These are phyloP conservation scores for Fusarium sp. DNA, from an alignment of 2,329 filamentous ascomycete genomes.

Conservation along the genomic window DNA sequence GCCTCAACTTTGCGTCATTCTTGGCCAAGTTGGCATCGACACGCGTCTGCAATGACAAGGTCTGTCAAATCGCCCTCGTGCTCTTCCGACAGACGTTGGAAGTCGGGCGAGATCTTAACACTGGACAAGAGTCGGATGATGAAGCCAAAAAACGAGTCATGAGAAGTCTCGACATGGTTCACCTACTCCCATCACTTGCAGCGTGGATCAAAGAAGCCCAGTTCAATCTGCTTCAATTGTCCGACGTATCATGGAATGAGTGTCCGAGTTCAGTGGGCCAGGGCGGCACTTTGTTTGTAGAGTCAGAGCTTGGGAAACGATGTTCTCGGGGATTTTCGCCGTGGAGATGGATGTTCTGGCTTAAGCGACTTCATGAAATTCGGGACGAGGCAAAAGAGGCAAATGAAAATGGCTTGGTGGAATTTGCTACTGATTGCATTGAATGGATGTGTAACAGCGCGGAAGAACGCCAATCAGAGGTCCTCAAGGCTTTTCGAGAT, in stretches of 20 bases:
- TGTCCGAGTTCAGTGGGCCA: neutral
- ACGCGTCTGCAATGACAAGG: neutral
- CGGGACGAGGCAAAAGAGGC: neutral
- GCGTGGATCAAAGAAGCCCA: neutral
- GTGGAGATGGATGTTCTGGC: conserved; percentile 1
- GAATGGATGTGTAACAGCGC: neutral
- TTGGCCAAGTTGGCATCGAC: neutral
- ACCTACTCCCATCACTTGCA: neutral
- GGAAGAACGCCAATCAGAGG: neutral
- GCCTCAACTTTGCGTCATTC: neutral
- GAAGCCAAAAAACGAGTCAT: neutral
- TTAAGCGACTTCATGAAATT: neutral
- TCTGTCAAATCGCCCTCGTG: neutral
- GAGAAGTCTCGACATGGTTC: neutral
- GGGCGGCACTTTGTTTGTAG: neutral
- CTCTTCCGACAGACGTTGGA: neutral
- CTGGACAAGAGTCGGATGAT: neutral
- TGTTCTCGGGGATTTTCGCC: neutral
- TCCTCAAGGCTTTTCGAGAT: neutral
- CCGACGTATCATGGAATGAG: neutral
- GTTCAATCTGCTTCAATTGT: neutral
- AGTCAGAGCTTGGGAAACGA: neutral
- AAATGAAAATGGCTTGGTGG: neutral
- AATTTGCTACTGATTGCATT: neutral
- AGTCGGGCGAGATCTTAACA: neutral